Evolutionary conservation across 2,329 filamentous ascomycete species (phyloP).

Genomic region (Anisogramma anomala): DNA sequence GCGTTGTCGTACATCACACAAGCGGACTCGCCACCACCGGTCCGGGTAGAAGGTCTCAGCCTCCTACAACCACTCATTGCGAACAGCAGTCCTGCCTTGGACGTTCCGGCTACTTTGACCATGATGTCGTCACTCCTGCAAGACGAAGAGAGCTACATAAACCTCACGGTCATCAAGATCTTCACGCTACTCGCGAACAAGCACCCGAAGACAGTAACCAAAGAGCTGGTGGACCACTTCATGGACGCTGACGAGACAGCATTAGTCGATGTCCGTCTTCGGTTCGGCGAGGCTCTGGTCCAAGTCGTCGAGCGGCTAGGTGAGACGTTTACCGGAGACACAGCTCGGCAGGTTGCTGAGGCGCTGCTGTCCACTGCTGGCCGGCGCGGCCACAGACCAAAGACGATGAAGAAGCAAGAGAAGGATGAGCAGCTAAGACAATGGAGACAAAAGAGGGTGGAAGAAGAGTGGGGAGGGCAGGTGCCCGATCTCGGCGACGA

Average conservation of each 20-base stretch:
- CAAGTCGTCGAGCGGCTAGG: slow-evolving; percentile 52
- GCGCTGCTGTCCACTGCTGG: slow-evolving; percentile 53
- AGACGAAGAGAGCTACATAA: slow-evolving; percentile 61
- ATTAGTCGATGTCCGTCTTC: slow-evolving; percentile 50
- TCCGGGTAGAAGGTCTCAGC: slow-evolving; percentile 54
- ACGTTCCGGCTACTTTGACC: slow-evolving; percentile 53
- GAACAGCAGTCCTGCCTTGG: slow-evolving; percentile 44
- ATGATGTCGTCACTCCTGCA: slow-evolving; percentile 52
- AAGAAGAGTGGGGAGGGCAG: slow-evolving; percentile 43
- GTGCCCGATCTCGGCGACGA: slow-evolving; percentile 38
- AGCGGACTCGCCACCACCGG: slow-evolving; percentile 50
- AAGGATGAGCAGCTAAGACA: slow-evolving; percentile 37
- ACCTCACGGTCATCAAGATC: slow-evolving; percentile 54
- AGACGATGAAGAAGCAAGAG: slow-evolving; percentile 45
- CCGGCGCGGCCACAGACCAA: slow-evolving; percentile 48
- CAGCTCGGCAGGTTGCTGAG: slow-evolving; percentile 40
- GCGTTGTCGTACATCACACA: slow-evolving; percentile 53
- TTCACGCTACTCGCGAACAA: slow-evolving; percentile 49
- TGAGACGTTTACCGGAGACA: slow-evolving; percentile 41
- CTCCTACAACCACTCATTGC: slow-evolving; percentile 47
- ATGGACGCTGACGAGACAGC: slow-evolving; percentile 49
- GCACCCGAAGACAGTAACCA: slow-evolving; percentile 50
- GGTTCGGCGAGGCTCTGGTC: slow-evolving; percentile 56
- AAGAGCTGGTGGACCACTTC: slow-evolving; percentile 56
- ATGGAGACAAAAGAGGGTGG: slow-evolving; percentile 37